A percentile compares a stretch with the other conserved stretches of the same genome.
Conservation (phyloP, 495 filamentous ascomycete genomes). For the Bathelium albidoporum region DNA sequence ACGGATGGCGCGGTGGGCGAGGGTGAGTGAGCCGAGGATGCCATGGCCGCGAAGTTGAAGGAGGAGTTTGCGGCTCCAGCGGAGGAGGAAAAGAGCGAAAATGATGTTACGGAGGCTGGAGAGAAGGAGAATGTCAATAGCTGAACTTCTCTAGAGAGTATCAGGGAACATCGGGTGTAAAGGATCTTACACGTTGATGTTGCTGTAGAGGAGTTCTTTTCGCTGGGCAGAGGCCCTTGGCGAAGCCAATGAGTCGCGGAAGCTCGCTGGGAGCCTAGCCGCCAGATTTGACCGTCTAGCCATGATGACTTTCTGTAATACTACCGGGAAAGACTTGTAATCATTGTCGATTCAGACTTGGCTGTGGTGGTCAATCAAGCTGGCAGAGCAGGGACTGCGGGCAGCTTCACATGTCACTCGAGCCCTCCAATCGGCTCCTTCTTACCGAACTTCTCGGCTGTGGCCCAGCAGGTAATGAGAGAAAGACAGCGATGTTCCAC, state of each 20-base stretch:
- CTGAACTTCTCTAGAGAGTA: neutral
- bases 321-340: neutral
- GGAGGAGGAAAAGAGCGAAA: constrained; percentile 80
- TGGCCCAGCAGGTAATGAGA: neutral
- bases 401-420: neutral
- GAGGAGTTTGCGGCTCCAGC: constrained; percentile 71
- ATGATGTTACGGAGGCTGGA: constrained; percentile 62
- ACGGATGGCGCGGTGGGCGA: constrained; percentile 58
- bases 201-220: neutral
- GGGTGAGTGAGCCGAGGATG: constrained; percentile 63
- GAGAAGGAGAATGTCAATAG: neutral
- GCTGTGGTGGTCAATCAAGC: neutral
- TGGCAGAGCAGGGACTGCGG: too few relatives aligned
- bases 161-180: neutral
- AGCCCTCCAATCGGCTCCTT: neutral
- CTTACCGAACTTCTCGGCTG: neutral
- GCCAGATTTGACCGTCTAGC: neutral
- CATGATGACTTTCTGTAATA: neutral
- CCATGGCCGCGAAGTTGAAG: constrained; percentile 84
- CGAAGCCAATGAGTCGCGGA: neutral
- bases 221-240: neutral
- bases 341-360: neutral
- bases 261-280: neutral
- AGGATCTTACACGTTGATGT: neutral
- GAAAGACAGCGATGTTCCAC: neutral